Conservation (phyloP, 1,284 basidiomycete genomes). For the Cerioporus squamosus region DNA sequence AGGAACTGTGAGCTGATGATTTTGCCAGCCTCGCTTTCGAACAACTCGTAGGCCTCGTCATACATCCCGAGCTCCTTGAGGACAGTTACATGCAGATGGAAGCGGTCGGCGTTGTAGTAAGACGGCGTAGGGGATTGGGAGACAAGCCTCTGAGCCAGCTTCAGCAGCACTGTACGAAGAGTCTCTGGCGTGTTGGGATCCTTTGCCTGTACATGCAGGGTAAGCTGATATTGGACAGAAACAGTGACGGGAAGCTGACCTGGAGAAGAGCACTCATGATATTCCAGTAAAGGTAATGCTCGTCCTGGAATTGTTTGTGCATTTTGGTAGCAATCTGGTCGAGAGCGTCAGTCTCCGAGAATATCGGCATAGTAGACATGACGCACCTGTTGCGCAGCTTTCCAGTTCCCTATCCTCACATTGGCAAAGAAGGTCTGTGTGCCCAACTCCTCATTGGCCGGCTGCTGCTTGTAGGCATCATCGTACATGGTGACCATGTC, state of each 20-base stretch:
- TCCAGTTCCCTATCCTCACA: slow-evolving; percentile 77
- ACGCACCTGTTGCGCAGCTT: slow-evolving; percentile 75
- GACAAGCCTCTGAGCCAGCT: slow-evolving; percentile 72
- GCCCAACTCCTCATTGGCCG: slow-evolving; percentile 80
- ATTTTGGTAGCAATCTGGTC: slow-evolving; percentile 72
- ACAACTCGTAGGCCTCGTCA: slow-evolving; percentile 72
- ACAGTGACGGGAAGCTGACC: slow-evolving; percentile 41
- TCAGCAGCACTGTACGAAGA: slow-evolving; percentile 70
- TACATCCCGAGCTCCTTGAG: slow-evolving; percentile 69
- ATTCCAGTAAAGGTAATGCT: slow-evolving; percentile 84
- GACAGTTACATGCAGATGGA: slow-evolving; percentile 74
- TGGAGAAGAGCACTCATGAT: slow-evolving; percentile 82
- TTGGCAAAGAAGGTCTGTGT: slow-evolving; percentile 85
- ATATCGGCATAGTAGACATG: neutral
- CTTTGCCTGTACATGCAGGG: slow-evolving; percentile 51
- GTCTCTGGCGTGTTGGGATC: slow-evolving; percentile 59
- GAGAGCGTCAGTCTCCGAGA: slow-evolving; percentile 7
- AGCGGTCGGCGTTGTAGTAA: slow-evolving; percentile 70
- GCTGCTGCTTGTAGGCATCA: slow-evolving; percentile 77
- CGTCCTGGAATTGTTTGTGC: slow-evolving; percentile 78
- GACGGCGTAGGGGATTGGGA: slow-evolving; percentile 63
- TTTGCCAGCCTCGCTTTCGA: slow-evolving; percentile 69
- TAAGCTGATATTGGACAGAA: neutral
- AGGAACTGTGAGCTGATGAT: slow-evolving; percentile 73
- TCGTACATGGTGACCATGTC: slow-evolving; percentile 83